Evolutionary conservation across 352 stramenopile species (phyloP).

Genomic region (Pythium rishiriense): DNA sequence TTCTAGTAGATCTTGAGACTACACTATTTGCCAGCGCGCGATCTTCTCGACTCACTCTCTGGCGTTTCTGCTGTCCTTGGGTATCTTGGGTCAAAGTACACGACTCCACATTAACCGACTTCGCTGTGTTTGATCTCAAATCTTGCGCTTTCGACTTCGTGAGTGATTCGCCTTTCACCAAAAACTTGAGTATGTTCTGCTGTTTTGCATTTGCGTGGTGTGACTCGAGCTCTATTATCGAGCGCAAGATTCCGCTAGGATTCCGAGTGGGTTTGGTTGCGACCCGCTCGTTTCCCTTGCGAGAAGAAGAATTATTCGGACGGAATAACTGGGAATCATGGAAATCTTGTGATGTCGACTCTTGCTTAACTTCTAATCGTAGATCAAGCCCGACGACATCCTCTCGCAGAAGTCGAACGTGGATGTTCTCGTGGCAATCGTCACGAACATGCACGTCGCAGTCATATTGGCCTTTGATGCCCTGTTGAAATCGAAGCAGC

Average conservation of each 20-base stretch:
- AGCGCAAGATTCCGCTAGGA: slow-evolving; percentile 18
- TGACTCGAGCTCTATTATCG: slow-evolving; percentile 17
- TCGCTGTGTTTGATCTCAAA: neutral
- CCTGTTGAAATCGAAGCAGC: slow-evolving; percentile 23
- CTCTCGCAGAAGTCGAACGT: slow-evolving; percentile 31
- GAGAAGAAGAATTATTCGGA: neutral
- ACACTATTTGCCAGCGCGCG: neutral
- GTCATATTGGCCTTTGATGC: slow-evolving; percentile 2
- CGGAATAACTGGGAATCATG: neutral
- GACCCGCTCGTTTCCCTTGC: neutral
- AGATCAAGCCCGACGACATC: slow-evolving; percentile 30
- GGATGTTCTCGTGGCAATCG: slow-evolving; percentile 15
- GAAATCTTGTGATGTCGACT: neutral
- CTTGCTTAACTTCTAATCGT: slow-evolving; percentile 24
- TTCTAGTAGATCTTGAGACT: neutral
- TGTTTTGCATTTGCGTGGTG: slow-evolving; percentile 22
- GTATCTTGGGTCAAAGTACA: neutral
- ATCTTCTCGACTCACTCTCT: neutral
- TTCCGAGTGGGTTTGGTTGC: neutral
- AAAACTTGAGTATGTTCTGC: slow-evolving; percentile 19
- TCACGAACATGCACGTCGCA: neutral
- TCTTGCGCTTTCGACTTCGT: neutral
- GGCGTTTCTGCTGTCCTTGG: neutral
- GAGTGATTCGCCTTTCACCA: slow-evolving; percentile 17
- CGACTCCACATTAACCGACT: neutral